These are phyloP conservation scores for Nepenthes gracilis DNA, from an alignment of 148 eudicot species.

Conservation along the genomic window DNA sequence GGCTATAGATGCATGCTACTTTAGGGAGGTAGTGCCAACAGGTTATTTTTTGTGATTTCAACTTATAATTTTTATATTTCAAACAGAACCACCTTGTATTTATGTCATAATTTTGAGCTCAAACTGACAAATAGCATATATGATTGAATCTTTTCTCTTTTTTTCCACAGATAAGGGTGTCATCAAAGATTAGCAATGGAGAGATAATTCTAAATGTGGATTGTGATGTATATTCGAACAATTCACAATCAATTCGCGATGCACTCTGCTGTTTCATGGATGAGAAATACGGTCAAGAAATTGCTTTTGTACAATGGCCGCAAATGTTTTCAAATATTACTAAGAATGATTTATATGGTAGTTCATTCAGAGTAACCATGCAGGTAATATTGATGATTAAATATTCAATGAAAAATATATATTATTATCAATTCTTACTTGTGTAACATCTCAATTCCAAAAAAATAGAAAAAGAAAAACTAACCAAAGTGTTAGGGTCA, in stretches of 20 bases:
- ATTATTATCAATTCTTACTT: too few species aligned
- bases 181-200: constrained; percentile 68
- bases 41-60: too few species aligned
- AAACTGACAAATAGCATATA: too few species aligned
- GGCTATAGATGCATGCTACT: too few species aligned
- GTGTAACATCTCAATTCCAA: too few species aligned
- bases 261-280: constrained; percentile 89
- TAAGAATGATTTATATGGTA: constrained; percentile 54
- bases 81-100: too few species aligned
- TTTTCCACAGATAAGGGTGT: constrained; percentile 39
- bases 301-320: constrained; percentile 77
- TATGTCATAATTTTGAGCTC: too few species aligned
- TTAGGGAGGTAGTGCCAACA: too few species aligned
- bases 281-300: constrained; percentile 50
- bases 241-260: constrained; percentile 41
- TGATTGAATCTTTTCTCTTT: too few species aligned
- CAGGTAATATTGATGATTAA: constrained; percentile 9
- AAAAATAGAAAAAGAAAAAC: too few species aligned
- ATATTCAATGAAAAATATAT: not conserved
- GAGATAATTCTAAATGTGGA: constrained; percentile 64
- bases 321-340: constrained; percentile 46
- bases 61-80: too few species aligned
- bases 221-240: constrained; percentile 80
- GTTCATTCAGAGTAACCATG: constrained; percentile 28
- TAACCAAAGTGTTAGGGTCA: too few species aligned